Percentiles rank a stretch among this genome's conserved stretches.
These are phyloP conservation scores for Grosmannia serpens DNA, from an alignment of 2,329 filamentous ascomycete species.

Conservation along the genomic window DNA sequence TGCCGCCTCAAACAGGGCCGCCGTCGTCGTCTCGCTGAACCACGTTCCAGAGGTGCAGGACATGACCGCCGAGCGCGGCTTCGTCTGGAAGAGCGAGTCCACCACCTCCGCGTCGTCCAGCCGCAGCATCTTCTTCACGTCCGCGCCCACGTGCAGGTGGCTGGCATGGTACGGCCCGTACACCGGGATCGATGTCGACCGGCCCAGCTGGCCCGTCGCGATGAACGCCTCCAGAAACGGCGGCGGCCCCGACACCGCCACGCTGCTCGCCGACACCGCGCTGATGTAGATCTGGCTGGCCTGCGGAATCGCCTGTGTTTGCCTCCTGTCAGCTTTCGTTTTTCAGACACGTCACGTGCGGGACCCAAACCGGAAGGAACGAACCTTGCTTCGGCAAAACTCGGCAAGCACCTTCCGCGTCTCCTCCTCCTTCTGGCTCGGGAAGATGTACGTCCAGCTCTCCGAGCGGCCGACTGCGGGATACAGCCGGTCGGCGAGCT, in stretches of 20 bases:
- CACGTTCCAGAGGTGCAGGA: slow-evolving; percentile 36
- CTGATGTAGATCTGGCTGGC: slow-evolving; percentile 42
- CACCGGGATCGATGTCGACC: slow-evolving; percentile 37
- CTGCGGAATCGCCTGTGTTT: slow-evolving; percentile 19
- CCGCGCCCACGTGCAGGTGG: slow-evolving; percentile 34
- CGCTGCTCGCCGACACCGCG: slow-evolving; percentile 33
- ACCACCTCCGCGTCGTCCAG: slow-evolving; percentile 28
- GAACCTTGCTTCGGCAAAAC: slow-evolving; percentile 46
- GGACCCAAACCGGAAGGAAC: slow-evolving; percentile 8
- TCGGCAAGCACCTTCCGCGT: slow-evolving; percentile 35
- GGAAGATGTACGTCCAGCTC: slow-evolving; percentile 56
- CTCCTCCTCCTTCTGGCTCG: slow-evolving; percentile 39
- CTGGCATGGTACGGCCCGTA: slow-evolving; percentile 46
- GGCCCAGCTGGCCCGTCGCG: slow-evolving; percentile 26
- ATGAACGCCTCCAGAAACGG: slow-evolving; percentile 31
- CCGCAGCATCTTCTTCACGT: slow-evolving; percentile 33
- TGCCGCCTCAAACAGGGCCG: slow-evolving; percentile 28
- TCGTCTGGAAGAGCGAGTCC: slow-evolving; percentile 28
- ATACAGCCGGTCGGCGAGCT: slow-evolving; percentile 34
- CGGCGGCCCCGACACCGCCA: slow-evolving; percentile 45
- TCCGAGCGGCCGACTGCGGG: slow-evolving; percentile 33
- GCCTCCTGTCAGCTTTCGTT: not conserved
- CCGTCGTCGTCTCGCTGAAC: slow-evolving; percentile 28
- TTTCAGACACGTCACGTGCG: not conserved
- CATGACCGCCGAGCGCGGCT: slow-evolving; percentile 36